Percentiles rank a stretch among this genome's conserved stretches.
Conservation (phyloP, 1,139 yeast species). For the Ogataea hybrid region DNA sequence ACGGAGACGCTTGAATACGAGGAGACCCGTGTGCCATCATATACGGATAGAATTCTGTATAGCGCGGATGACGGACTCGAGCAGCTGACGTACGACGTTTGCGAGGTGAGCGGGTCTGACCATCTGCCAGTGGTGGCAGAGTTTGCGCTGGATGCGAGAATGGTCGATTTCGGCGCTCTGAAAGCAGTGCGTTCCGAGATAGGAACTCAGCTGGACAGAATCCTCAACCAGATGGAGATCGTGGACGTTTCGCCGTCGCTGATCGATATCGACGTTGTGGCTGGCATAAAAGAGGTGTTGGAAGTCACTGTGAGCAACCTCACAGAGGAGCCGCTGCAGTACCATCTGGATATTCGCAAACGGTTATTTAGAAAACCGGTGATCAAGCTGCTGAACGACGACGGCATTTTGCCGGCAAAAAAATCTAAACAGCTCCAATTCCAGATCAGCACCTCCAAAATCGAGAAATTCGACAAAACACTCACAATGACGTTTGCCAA, state of each 20-base stretch:
- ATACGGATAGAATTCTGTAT: slow-evolving; percentile 69
- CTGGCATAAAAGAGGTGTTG: slow-evolving; percentile 15
- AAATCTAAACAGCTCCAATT: slow-evolving; percentile 14
- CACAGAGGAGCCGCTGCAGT: slow-evolving; percentile 18
- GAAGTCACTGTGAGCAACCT: slow-evolving; percentile 15
- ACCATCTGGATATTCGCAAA: slow-evolving; percentile 15
- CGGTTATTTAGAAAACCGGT: slow-evolving; percentile 12
- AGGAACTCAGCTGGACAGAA: slow-evolving; percentile 19
- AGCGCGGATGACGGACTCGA: slow-evolving; percentile 38
- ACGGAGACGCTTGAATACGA: slow-evolving; percentile 52
- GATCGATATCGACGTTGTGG: slow-evolving; percentile 11
- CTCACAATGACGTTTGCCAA: slow-evolving; percentile 19
- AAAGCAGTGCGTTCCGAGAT: slow-evolving; percentile 15
- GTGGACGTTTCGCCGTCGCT: slow-evolving; percentile 16
- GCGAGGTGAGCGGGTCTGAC: slow-evolving; percentile 54
- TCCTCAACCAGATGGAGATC: slow-evolving; percentile 21
- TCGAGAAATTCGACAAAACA: slow-evolving; percentile 20
- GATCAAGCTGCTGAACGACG: slow-evolving; percentile 10
- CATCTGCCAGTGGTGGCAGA: slow-evolving; percentile 70
- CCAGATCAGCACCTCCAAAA: slow-evolving; percentile 11
- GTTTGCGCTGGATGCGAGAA: slow-evolving; percentile 44
- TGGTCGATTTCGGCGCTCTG: slow-evolving; percentile 41
- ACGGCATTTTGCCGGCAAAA: slow-evolving; percentile 9
- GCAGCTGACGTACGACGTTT: slow-evolving; percentile 40
- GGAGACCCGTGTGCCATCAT: slow-evolving; percentile 66